Evolutionary conservation across 164 flowering plant species (phyloP), one percentile per base, ranked within the genome.

Genomic region (Aristolochia fimbriata): DNA sequence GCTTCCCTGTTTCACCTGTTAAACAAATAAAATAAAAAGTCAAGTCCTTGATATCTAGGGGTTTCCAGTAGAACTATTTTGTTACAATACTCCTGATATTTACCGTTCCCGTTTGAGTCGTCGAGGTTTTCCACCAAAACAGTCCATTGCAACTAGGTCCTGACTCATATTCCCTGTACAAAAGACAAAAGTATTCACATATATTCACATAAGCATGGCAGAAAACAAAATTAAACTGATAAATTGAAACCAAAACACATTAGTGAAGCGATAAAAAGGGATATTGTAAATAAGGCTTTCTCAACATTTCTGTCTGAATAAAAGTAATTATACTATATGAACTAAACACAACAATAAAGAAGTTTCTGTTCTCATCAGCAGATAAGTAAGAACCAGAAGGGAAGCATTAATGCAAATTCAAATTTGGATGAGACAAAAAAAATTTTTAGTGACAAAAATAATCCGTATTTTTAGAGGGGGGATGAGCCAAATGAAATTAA

Each of bases 111-210:
- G n/a, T 27, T 6, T 46, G 56, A 6, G 52, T 19, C 48, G 30
- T 60, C 47, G 54, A 22, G 54, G 59, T 53, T 66, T 66, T 60
- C 69, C 69, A 66, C 23, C 69, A 66, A 54, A 66, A 58, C 10
- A 59, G 46, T 24, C 69, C 59, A 46, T 47, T 59, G 69, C 69
- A 66, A 24, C 64, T 59, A n/a, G 63, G 69, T 33, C 63, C 69
- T 25, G 69, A 66, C 25, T 66, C 69, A 47, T 60, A 66, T 53
- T 54, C 63, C 41, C 64, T 64, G 27, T 15, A 49, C 10, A 46
- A 15, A 62, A 41, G 2, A 30, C 13, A 17, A 19, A 8, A 19
- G 20, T 55, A 55, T 10, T 6, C 10, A 31, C 27, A 30, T 3
- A 15, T 15, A 16, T 4, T 3, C 17, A 30, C 19, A 25, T 16